Evolutionary conservation across 179 eudicot genomes (phyloP).

Genomic region (Heliamphora pulchella): DNA sequence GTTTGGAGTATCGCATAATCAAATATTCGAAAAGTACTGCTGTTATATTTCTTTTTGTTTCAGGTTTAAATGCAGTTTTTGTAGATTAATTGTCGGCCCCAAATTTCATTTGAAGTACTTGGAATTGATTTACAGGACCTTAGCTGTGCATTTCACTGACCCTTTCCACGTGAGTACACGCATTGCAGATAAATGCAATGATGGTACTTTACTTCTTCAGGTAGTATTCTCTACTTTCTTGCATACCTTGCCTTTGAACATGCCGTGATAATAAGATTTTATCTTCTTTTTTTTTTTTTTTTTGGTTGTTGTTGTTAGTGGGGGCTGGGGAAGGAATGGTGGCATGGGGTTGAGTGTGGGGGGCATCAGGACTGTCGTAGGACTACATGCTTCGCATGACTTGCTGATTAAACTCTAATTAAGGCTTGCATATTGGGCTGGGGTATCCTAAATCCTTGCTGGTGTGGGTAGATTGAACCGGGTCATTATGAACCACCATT

Average conservation of each 20-base stretch:
- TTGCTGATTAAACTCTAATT: too few relatives aligned
- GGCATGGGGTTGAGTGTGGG: too few relatives aligned
- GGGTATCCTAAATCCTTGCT: background rate
- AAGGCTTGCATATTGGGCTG: too few relatives aligned
- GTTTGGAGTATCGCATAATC: conserved; percentile 91
- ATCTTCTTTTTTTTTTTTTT: background rate
- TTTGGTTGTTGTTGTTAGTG: background rate
- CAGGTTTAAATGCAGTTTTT: background rate
- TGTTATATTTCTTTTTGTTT: conserved; percentile 13
- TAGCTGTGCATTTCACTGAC: conserved; percentile 96
- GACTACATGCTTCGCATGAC: too few relatives aligned
- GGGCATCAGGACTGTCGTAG: too few relatives aligned
- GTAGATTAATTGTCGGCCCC: background rate
- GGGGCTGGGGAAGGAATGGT: too few relatives aligned
- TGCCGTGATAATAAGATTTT: too few relatives aligned
- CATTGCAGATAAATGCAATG: conserved; percentile 82
- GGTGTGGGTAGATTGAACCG: background rate
- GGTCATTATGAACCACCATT: background rate
- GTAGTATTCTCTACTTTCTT: conserved; percentile 26
- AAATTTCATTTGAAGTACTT: conserved; percentile 23
- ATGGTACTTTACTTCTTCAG: conserved; percentile 94
- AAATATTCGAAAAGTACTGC: conserved; percentile 73
- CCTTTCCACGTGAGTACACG: conserved; percentile 83
- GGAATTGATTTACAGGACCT: conserved; percentile 46
- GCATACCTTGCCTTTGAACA: background rate